Base-by-base conservation (phyloP, 1,284 basidiomycete species). In the Leccinum griseonigrum region DNA sequence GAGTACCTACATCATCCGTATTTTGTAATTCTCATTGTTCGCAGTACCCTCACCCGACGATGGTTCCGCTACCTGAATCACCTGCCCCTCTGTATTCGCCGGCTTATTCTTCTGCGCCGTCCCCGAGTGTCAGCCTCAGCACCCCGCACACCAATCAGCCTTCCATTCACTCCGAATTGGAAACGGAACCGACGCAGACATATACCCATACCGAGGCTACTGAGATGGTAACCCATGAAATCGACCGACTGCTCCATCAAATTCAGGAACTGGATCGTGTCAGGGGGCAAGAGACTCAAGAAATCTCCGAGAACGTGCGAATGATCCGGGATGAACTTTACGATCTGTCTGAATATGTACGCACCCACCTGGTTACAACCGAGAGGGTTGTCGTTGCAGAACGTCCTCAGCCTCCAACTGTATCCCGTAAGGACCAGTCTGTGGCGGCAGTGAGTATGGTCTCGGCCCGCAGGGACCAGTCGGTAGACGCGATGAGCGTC, bases 191-290 rank as follows among this genome's bases (percentile, higher is more conserved):
- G 29, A 66, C 71, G 40, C 62, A 60, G 40, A 54, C 65, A 28
- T 16, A 51, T 28, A 51, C 14, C 8, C 48, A 51, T 51, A 51
- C 48, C 69, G 70, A 64, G 77, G 68, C 40, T 14, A 69, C 72
- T 1, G 81, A 73, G 71, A 83, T 79, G 61, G 71, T 88, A 56
- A 83, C 81, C 4, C 79, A 83, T n/a, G 90, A 92, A 66, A 79
- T 93, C 28, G 85, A 87, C 65, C 78, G 83, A 8, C 73, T 93
- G 11, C 79, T 87, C 28, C 83, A 88, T 10, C 84, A 87, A 62
- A 72, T 93, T n/a, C 81, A 85, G 32, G 80, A 83, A 9, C 77
- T 87, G 38, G 84, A 91, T 67, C 78, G 80, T 40, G 75, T 77
- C 16, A 76, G 87, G 59, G 85, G 83, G 0, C 77, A 81, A 1